phyloP scores from a whole-genome alignment of 148 eudicot genomes.

The Limonium bicolor region DNA sequence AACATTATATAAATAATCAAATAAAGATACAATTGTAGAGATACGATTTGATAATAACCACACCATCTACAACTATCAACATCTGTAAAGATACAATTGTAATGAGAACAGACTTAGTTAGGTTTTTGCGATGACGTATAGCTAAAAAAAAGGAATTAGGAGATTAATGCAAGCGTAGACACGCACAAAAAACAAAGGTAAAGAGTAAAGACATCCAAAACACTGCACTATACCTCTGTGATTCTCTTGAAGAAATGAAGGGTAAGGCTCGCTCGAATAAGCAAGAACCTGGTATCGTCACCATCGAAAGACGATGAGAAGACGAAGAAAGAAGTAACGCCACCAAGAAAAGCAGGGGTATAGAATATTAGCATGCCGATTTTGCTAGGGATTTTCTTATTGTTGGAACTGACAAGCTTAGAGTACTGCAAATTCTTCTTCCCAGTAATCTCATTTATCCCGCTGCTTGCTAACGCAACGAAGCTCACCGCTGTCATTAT shows the following conservation, averaged over 20 bases:
- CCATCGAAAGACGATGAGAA: too few species aligned
- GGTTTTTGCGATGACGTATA: too few species aligned
- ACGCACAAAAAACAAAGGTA: too few species aligned
- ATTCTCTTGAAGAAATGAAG: conserved; percentile 29
- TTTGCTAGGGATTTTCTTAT: conserved; percentile 12
- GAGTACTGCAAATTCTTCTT: conserved; percentile 27
- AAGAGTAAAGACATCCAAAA: too few species aligned
- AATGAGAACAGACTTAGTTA: too few species aligned
- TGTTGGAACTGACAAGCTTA: conserved; percentile 10
- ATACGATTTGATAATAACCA: too few species aligned
- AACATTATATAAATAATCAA: too few species aligned
- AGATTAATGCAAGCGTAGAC: too few species aligned
- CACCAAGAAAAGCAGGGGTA: conserved; percentile 26
- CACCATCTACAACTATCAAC: too few species aligned
- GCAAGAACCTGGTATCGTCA: conserved; percentile 18
- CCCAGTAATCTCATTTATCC: conserved; percentile 18
- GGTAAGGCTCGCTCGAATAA: conserved; percentile 18
- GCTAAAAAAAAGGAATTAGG: too few species aligned
- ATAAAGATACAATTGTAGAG: too few species aligned
- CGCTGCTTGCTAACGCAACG: conserved; percentile 4
- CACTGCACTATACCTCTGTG: conserved; percentile 15
- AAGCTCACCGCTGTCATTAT: conserved; percentile 9
- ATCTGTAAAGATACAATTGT: too few species aligned
- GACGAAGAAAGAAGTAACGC: conserved; percentile 13
- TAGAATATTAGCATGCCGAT: conserved; percentile 28